Evolutionary conservation across 1,284 basidiomycete genomes (phyloP), one percentile per base, ranked within the genome.

Genomic region (Waitea zeae): DNA sequence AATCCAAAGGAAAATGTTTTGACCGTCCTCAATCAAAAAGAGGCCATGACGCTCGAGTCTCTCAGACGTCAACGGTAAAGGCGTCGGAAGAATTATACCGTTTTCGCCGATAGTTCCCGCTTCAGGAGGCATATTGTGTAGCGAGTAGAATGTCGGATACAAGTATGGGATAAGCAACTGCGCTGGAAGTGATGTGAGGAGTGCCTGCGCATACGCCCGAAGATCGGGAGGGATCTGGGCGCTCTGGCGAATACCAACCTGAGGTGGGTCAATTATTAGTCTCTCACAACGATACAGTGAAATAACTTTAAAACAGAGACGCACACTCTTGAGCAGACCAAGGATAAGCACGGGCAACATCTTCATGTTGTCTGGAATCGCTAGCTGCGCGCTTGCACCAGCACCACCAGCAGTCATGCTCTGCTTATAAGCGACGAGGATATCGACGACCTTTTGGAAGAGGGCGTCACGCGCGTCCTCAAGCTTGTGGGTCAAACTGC

Each of bases 1-100:
- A 35, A 99, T 72, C 84, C 89, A 98, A 31, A 98, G 65, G 75
- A 98, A 97, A 47, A 98, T 84, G 32, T 87, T 92, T 57, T 97
- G 95, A 1, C 87, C 87, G 52, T 98, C 92, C 54, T 98, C 95
- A 45, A 99, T 93, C 41, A 99, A 58, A 71, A 83, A 97, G 35
- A 99, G 64, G 36, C 95, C 95, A 49, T 98, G 92, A 36, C 92
- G 67, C 56, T 97, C 92, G 35, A 99, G 64, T 28, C 87, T 67
- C 56, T 98, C 95, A 22, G 87, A 90, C 0, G 89, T 90, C 38
- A 92, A 68, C 34, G 93, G 93, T 20, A 97, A 62, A n/a, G 84
- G 71, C 5, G 74, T 70, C 1, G 90, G 89, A 54, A 95, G 60
- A 40, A 89, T 71, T 17, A 92, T 62, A 35, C 86, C 87, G 1